Conservation (phyloP, 2,329 filamentous ascomycete genomes). For the Aspergillus transmontanensis region DNA sequence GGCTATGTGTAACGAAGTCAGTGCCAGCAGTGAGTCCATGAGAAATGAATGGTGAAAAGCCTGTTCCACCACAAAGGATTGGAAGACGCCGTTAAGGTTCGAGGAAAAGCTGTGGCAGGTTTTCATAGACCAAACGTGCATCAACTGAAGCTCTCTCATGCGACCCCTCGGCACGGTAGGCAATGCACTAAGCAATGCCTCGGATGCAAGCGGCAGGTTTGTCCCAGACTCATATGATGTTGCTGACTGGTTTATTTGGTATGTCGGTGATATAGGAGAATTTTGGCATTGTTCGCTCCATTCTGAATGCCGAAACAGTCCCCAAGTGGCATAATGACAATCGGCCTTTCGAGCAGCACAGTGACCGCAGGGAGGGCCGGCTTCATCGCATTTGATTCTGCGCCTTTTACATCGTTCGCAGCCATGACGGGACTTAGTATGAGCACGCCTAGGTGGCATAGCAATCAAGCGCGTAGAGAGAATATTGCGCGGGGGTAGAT, state of each 20-base stretch:
- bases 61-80: not conserved
- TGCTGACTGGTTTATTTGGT: not conserved
- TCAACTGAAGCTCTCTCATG: not conserved
- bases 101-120: not conserved
- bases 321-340: not conserved
- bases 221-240: not conserved
- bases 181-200: not conserved
- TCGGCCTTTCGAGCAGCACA: not conserved
- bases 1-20: not conserved
- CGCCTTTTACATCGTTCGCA: not conserved
- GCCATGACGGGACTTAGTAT: not conserved
- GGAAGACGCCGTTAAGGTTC: not conserved
- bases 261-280: not conserved
- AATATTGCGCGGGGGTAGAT: not conserved
- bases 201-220: not conserved
- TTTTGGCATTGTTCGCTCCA: not conserved
- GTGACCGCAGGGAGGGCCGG: not conserved
- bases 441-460: not conserved
- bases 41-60: not conserved
- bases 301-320: not conserved
- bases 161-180: not conserved
- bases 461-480: not conserved
- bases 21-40: not conserved
- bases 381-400: not conserved
- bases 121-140: not conserved